phyloP scores from a whole-genome alignment of 352 stramenopile species.

The Phytophthora ramorum region DNA sequence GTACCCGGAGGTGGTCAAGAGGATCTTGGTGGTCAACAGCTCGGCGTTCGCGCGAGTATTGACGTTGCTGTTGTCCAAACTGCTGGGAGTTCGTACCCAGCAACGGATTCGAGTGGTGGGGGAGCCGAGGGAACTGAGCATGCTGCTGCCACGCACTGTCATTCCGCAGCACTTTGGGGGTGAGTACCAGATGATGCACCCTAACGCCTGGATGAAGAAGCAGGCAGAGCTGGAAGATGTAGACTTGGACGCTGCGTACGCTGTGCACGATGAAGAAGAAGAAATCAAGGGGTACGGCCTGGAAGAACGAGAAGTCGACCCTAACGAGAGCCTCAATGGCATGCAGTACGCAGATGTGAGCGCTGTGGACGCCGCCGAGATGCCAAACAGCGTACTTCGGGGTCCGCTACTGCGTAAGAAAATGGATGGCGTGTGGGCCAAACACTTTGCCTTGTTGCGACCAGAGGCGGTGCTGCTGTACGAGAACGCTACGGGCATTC shows the following conservation, averaged over 20 bases:
- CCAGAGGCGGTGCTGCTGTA: slow-evolving; percentile 80
- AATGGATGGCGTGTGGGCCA: slow-evolving; percentile 69
- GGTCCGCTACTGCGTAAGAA: slow-evolving; percentile 75
- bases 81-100: slow-evolving; percentile 54
- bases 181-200: slow-evolving; percentile 57
- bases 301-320: slow-evolving; percentile 29
- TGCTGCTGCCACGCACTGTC: slow-evolving; percentile 48
- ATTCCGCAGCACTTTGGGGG: slow-evolving; percentile 76
- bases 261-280: slow-evolving; percentile 39
- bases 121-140: slow-evolving; percentile 49
- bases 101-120: slow-evolving; percentile 61
- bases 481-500: slow-evolving; percentile 55
- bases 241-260: slow-evolving; percentile 50
- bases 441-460: slow-evolving; percentile 72
- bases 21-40: slow-evolving; percentile 71
- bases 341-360: slow-evolving; percentile 86
- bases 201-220: slow-evolving; percentile 63
- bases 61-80: slow-evolving; percentile 60
- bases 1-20: slow-evolving; percentile 71
- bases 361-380: slow-evolving; percentile 64
- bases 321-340: slow-evolving; percentile 64
- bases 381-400: slow-evolving; percentile 75
- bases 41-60: slow-evolving; percentile 60
- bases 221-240: slow-evolving; percentile 81
- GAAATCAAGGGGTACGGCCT: slow-evolving; percentile 53